Base-by-base conservation (phyloP, 2,329 filamentous ascomycete genomes). In the Rhynchosporium agropyri region DNA sequence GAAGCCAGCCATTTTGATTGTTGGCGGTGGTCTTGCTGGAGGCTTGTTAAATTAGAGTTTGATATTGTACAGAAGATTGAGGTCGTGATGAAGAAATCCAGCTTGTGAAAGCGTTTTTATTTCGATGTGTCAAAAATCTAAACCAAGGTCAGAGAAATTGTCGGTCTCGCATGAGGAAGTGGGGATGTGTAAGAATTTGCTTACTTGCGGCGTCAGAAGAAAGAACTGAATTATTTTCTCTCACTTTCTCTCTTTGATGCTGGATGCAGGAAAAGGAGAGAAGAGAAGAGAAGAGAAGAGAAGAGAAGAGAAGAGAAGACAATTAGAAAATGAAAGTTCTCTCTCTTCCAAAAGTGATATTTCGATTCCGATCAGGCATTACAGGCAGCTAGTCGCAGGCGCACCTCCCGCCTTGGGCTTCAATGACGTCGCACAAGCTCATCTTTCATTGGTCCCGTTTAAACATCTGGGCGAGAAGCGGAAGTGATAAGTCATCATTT, bases 1-100 rank as follows among this genome's bases (percentile, higher is more conserved):
- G 46, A 63, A 49, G 40, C 59, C 60, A 46, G 59, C 42, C 60
- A 63, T 63, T 12, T 38, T 66, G 59, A 48, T 20, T 48, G 28
- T 13, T 50, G 53, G 54, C 58, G 20, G 46, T n/a, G 58, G 40
- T 28, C 10, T 45, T 38, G 50, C 33, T 28, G 51, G 9, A 26
- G 51, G 20, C 20, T 43, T 42, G 28, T 29, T 13, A 46, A 6
- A 8, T 29, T 29, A n/a, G 43, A n/a, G 5, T 45, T 45, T 36
- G 33, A 20, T 45, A n/a, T n/a, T 45, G 43, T 3, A 45, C 43
- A 45, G 53, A 49, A 20, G 20, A 20, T 20, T 20, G 15, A 28
- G 38, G 40, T 29, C 42, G 33, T 5, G 9, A 36, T 36, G 6
- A 10, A 36, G 9, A 10, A 36, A 36, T 36, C 9, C 33, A 10